Percentiles rank a stretch among this genome's conserved stretches.
phyloP scores from a whole-genome alignment of 208 protist genomes.

The Borovskyia barvae region DNA sequence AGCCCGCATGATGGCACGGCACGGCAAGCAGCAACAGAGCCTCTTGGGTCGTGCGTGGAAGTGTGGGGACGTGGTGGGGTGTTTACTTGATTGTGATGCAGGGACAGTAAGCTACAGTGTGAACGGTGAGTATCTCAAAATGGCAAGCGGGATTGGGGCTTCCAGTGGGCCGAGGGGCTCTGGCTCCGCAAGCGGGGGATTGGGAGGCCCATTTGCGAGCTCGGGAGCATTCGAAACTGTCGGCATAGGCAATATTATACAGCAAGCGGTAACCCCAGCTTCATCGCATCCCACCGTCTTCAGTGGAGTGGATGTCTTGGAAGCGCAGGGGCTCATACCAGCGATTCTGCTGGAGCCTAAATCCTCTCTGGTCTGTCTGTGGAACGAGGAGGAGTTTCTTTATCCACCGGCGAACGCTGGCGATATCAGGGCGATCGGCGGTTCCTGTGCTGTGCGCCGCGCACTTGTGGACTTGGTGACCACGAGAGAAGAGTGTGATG shows the following conservation, averaged over 20 bases:
- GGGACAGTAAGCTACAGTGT: slow-evolving; percentile 72
- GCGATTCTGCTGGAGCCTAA: slow-evolving; percentile 54
- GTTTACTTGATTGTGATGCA: slow-evolving; percentile 81
- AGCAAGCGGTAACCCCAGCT: neutral
- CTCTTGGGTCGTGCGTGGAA: slow-evolving; percentile 57
- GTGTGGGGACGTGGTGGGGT: slow-evolving; percentile 86
- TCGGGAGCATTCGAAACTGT: neutral
- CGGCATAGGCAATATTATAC: neutral
- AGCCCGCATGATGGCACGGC: slow-evolving; percentile 66
- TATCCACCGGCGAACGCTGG: slow-evolving; percentile 45
- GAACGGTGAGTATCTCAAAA: slow-evolving; percentile 57
- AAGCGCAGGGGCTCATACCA: slow-evolving; percentile 20
- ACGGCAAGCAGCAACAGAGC: slow-evolving; percentile 64
- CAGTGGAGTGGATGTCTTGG: slow-evolving; percentile 5
- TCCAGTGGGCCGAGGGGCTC: slow-evolving; percentile 19
- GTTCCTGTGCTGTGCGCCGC: slow-evolving; percentile 12
- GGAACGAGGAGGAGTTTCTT: slow-evolving; percentile 54
- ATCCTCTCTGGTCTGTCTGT: slow-evolving; percentile 37
- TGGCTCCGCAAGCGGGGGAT: neutral
- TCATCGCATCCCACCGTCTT: slow-evolving; percentile 10
- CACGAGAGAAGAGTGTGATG: neutral
- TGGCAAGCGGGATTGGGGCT: slow-evolving; percentile 18
- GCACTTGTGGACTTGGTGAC: slow-evolving; percentile 36
- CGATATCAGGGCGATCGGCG: slow-evolving; percentile 43
- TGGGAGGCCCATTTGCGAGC: neutral